phyloP scores from a whole-genome alignment of 73 alveolate species.

The Strombidium stylifer region DNA sequence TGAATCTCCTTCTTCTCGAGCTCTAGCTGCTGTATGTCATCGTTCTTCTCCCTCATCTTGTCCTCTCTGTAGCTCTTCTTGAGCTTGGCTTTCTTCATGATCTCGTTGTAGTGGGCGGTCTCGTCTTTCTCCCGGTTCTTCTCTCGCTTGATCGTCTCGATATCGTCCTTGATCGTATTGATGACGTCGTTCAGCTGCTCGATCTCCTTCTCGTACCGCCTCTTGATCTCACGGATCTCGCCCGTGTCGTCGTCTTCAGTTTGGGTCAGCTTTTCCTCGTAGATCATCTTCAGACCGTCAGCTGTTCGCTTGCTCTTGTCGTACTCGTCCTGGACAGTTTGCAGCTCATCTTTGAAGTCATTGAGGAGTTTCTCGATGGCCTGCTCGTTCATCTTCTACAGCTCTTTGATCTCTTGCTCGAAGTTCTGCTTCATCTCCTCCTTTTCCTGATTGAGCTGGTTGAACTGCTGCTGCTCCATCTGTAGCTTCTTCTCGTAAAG shows the following conservation, averaged over 20 bases:
- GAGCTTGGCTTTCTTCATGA: constrained; percentile 34
- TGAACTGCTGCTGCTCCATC: constrained; percentile 61
- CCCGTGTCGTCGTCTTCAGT: constrained; percentile 74
- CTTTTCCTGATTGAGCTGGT: constrained; percentile 62
- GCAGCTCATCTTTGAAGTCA: constrained; percentile 53
- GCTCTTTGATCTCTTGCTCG: constrained; percentile 61
- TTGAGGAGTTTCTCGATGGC: constrained; percentile 61
- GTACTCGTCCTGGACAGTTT: constrained; percentile 61
- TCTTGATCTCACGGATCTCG: constrained; percentile 29
- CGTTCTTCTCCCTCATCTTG: constrained; percentile 38
- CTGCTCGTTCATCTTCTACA: constrained; percentile 56
- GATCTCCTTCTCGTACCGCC: constrained; percentile 30
- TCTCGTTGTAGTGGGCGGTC: constrained; percentile 33
- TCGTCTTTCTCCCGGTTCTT: constrained; percentile 50
- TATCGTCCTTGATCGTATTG: constrained; percentile 43
- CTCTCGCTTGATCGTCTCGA: constrained; percentile 31
- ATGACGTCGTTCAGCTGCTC: constrained; percentile 52
- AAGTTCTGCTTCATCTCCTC: constrained; percentile 57
- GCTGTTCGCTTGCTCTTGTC: constrained; percentile 63
- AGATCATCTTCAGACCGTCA: constrained; percentile 58
- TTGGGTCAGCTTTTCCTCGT: constrained; percentile 65
- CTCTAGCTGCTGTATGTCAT: too few species aligned
- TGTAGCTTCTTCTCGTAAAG: constrained; percentile 82
- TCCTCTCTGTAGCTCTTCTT: constrained; percentile 47
- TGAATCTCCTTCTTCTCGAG: constrained; percentile 11